Percentiles rank a stretch among this genome's conserved stretches.
These are phyloP conservation scores for Ophiocordyceps polyrhachis-furcata DNA, from an alignment of 2,329 filamentous ascomycete species.

Conservation along the genomic window DNA sequence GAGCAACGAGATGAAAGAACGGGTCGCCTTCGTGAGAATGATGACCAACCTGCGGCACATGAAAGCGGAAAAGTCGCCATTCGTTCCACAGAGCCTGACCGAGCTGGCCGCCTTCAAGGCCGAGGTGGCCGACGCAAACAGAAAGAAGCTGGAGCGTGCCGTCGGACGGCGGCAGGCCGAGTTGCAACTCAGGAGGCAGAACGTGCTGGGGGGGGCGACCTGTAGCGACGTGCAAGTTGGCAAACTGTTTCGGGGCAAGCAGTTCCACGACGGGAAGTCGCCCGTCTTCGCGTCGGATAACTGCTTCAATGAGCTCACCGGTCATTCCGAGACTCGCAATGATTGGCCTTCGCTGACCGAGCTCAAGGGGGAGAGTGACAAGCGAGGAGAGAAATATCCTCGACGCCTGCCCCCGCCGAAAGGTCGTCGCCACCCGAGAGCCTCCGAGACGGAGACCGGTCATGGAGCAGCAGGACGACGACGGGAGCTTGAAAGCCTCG, in stretches of 20 bases:
- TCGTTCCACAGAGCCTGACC: slow-evolving; percentile 15
- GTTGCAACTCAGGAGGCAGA: slow-evolving; percentile 3
- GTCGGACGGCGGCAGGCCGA: slow-evolving; percentile 8
- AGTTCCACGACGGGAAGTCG: slow-evolving; percentile 11
- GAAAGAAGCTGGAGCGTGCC: slow-evolving; percentile 8
- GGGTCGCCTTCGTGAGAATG: slow-evolving; percentile 16
- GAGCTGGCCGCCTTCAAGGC: slow-evolving; percentile 16
- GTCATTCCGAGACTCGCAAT: slow-evolving; percentile 4
- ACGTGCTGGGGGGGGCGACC: background rate
- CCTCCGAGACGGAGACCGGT: background rate
- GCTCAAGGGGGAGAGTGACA: slow-evolving; percentile 17
- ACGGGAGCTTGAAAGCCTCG: slow-evolving; percentile 8
- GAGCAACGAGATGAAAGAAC: slow-evolving; percentile 15
- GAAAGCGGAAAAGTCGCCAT: slow-evolving; percentile 17
- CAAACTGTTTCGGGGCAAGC: slow-evolving; percentile 10
- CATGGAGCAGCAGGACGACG: background rate
- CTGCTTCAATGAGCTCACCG: slow-evolving; percentile 13
- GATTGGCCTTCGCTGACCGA: slow-evolving; percentile 18
- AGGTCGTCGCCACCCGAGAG: background rate
- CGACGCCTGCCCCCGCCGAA: slow-evolving; percentile 15
- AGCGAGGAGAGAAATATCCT: slow-evolving; percentile 6
- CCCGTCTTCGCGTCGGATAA: slow-evolving; percentile 13
- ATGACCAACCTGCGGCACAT: slow-evolving; percentile 16
- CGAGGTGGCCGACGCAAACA: slow-evolving; percentile 10
- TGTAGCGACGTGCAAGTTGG: slow-evolving; percentile 1